Conservation (phyloP, 768 basidiomycete genomes). For the Rhizopogon vulgaris region DNA sequence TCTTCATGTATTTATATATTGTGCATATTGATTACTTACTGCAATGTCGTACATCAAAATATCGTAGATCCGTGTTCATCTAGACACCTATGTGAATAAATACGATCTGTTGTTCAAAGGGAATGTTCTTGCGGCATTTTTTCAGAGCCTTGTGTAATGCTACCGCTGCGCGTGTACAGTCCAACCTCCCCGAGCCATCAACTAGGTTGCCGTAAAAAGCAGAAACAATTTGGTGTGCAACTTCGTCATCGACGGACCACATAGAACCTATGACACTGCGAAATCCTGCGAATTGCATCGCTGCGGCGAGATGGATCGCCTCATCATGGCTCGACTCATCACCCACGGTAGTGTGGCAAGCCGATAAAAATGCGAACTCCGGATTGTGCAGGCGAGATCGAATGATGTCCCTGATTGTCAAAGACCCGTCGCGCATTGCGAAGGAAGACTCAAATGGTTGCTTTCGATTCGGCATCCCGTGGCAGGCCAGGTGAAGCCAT, state of each 20-base stretch:
- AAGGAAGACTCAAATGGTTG: slow-evolving; percentile 13
- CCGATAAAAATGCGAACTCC: slow-evolving; percentile 17
- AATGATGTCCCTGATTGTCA: slow-evolving; percentile 8
- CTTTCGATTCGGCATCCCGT: slow-evolving; percentile 8
- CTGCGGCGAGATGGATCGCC: slow-evolving; percentile 16
- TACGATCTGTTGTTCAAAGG: slow-evolving; percentile 1
- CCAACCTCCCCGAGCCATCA: neutral
- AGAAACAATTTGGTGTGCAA: slow-evolving; percentile 2
- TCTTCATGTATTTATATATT: neutral
- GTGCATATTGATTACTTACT: neutral
- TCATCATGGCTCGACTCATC: slow-evolving; percentile 13
- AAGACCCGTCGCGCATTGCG: slow-evolving; percentile 6
- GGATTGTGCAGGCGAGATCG: slow-evolving; percentile 4
- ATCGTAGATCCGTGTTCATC: neutral
- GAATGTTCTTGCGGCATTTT: neutral
- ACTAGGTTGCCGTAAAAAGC: neutral
- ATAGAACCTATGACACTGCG: slow-evolving; percentile 16
- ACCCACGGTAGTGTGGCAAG: slow-evolving; percentile 18
- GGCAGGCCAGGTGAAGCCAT: slow-evolving; percentile 18
- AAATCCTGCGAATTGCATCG: slow-evolving; percentile 16
- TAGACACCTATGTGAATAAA: neutral
- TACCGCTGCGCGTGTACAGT: neutral
- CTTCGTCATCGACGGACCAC: slow-evolving; percentile 16
- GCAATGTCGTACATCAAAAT: neutral
- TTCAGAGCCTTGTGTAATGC: neutral